These are phyloP conservation scores for Solanum arcanum DNA, from an alignment of 257 asterid species.

Conservation along the genomic window DNA sequence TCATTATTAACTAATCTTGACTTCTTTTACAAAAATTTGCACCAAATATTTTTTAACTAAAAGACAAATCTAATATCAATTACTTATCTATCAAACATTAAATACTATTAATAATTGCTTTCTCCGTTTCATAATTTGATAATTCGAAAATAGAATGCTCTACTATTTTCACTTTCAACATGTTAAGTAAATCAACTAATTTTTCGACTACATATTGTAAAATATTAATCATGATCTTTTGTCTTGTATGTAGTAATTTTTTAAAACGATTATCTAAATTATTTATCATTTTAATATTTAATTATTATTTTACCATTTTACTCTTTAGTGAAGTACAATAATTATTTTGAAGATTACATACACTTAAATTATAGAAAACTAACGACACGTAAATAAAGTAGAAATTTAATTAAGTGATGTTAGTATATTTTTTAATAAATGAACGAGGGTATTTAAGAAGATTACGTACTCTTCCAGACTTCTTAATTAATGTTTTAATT, in stretches of 20 bases:
- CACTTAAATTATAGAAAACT: neutral
- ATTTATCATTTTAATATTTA: neutral
- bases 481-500: neutral
- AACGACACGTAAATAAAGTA: neutral
- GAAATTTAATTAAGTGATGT: neutral
- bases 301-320: neutral
- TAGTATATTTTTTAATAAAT: neutral
- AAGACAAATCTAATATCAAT: neutral
- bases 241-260: neutral
- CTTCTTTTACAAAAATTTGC: neutral
- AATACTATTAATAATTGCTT: too few species aligned
- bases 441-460: neutral
- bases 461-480: neutral
- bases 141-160: too few species aligned
- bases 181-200: too few species aligned
- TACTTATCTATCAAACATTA: neutral
- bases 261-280: neutral
- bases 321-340: neutral
- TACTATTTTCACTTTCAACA: neutral
- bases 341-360: neutral
- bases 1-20: too few species aligned
- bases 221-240: too few species aligned
- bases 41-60: neutral
- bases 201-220: too few species aligned
- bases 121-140: neutral